These are phyloP conservation scores for Pseudocercospora pini-densiflorae DNA, from an alignment of 2,329 filamentous ascomycete species.

Conservation along the genomic window DNA sequence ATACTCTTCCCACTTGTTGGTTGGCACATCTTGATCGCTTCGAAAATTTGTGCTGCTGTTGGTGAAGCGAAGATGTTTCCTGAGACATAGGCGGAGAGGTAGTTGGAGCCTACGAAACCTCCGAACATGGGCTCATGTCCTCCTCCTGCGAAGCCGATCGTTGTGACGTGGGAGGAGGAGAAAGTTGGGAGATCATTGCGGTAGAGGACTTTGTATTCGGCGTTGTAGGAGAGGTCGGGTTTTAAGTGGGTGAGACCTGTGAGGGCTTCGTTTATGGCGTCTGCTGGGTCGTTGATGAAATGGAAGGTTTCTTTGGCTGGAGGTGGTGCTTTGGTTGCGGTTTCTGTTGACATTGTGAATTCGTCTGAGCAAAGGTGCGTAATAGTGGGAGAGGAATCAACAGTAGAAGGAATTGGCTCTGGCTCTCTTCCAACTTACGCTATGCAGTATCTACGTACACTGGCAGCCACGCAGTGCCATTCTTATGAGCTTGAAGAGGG, in stretches of 20 bases:
- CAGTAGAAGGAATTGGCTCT: not conserved
- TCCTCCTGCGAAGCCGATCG: conserved; percentile 44
- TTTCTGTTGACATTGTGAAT: conserved; percentile 32
- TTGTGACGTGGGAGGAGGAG: conserved; percentile 40
- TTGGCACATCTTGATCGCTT: conserved; percentile 60
- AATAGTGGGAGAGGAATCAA: too few relatives aligned
- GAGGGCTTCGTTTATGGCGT: conserved; percentile 43
- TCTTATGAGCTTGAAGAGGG: conserved; percentile 13
- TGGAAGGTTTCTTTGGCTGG: conserved; percentile 43
- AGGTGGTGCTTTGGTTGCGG: conserved; percentile 23
- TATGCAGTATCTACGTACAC: not conserved
- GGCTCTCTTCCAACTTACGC: not conserved
- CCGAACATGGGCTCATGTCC: conserved; percentile 64
- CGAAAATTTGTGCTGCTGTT: conserved; percentile 65
- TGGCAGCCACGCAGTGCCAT: conserved; percentile 1
- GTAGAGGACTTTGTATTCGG: conserved; percentile 44
- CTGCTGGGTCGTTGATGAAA: conserved; percentile 42
- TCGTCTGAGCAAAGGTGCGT: too few relatives aligned
- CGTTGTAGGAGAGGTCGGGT: conserved; percentile 39
- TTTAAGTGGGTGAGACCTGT: conserved; percentile 42
- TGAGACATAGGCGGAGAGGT: conserved; percentile 64
- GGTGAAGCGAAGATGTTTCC: conserved; percentile 69
- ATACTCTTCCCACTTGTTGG: conserved; percentile 47
- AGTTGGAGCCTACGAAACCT: conserved; percentile 65
- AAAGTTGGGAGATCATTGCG: conserved; percentile 40